Conservation (phyloP, 2,329 filamentous ascomycete genomes). For the Bipolaris victoriae region DNA sequence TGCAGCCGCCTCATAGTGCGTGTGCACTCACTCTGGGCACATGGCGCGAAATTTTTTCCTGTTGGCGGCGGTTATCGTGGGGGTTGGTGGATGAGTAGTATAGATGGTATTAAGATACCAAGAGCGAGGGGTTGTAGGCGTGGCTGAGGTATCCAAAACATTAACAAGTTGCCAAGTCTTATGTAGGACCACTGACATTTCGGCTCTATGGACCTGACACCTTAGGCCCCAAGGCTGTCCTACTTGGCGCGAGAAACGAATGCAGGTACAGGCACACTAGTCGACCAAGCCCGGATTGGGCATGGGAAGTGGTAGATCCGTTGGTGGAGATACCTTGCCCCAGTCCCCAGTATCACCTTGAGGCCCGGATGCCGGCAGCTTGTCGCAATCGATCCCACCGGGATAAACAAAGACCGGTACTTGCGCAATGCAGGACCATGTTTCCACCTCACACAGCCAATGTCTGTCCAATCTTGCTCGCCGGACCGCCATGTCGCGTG, state of each 20-base stretch:
- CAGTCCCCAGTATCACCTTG: constrained; percentile 20
- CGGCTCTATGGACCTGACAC: constrained; percentile 23
- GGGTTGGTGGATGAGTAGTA: constrained; percentile 2
- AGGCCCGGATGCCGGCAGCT: constrained; percentile 29
- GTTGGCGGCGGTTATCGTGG: constrained; percentile 10
- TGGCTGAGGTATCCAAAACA: constrained; percentile 30
- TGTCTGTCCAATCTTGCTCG: background rate
- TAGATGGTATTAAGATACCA: constrained; percentile 6
- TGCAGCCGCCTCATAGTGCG: constrained; percentile 7
- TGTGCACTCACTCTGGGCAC: background rate
- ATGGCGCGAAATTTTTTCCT: background rate
- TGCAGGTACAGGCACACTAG: constrained; percentile 28
- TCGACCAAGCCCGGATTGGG: constrained; percentile 17
- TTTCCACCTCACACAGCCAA: constrained; percentile 15
- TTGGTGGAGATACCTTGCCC: constrained; percentile 10
- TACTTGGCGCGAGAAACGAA: constrained; percentile 20
- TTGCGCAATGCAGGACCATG: constrained; percentile 3
- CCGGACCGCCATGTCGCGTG: constrained; percentile 5
- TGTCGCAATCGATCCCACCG: constrained; percentile 23
- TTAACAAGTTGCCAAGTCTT: constrained; percentile 28
- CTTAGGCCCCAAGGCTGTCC: constrained; percentile 21
- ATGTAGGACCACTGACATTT: constrained; percentile 31
- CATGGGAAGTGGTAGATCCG: constrained; percentile 33
- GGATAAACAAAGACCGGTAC: constrained; percentile 31
- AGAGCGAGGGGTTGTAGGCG: constrained; percentile 7